phyloP scores from a whole-genome alignment of 441 rosid genomes.

The Rhodomyrtus psidioides region DNA sequence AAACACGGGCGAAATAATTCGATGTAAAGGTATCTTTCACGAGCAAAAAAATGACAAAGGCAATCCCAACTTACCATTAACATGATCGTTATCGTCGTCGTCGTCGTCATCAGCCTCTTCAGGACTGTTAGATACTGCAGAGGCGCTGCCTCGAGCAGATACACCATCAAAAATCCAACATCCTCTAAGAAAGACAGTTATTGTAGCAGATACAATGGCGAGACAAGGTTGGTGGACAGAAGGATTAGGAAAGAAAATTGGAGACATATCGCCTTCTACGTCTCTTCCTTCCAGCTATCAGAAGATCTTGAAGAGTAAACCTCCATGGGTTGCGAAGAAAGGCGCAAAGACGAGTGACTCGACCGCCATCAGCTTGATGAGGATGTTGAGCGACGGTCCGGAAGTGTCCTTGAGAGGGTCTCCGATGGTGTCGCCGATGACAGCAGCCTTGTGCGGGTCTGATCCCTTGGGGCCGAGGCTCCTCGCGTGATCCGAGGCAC shows the following conservation, averaged over 20 bases:
- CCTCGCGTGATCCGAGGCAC: not conserved
- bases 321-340: not conserved
- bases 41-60: not conserved
- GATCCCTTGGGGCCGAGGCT: constrained; percentile 1
- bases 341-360: not conserved
- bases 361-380: not conserved
- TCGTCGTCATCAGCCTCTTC: not conserved
- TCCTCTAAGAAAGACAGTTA: not conserved
- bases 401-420: constrained; percentile 1
- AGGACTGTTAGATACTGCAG: not conserved
- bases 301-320: not conserved
- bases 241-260: not conserved
- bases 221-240: not conserved
- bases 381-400: not conserved
- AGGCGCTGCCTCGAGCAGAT: not conserved
- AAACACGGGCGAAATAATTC: not conserved
- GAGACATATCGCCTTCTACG: not conserved
- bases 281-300: not conserved
- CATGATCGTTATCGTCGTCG: not conserved
- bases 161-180: not conserved
- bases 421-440: not conserved
- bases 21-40: not conserved
- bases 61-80: not conserved
- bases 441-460: not conserved
- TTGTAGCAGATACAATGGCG: not conserved